These are phyloP conservation scores for Yarrowia deformans DNA, from an alignment of 805 yeast genomes.

Conservation along the genomic window DNA sequence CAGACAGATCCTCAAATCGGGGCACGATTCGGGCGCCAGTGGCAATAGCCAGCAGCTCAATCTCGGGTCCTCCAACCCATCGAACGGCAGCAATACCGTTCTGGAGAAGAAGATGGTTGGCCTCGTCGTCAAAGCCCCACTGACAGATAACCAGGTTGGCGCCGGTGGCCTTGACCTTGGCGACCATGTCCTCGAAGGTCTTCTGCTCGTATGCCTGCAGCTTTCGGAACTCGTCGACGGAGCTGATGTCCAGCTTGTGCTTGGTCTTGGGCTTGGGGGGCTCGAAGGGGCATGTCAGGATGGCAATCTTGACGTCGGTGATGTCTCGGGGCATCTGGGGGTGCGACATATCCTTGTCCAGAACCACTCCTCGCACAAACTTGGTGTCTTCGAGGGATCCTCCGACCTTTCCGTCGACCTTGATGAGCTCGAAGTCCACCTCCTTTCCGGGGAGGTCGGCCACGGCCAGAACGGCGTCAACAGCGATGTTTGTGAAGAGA, in stretches of 20 bases:
- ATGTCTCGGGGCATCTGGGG: slow-evolving; percentile 95
- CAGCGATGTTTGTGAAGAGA: slow-evolving; percentile 95
- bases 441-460: slow-evolving; percentile 92
- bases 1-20: slow-evolving; percentile 87
- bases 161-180: slow-evolving; percentile 82
- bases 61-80: slow-evolving; percentile 99
- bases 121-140: slow-evolving; percentile 99
- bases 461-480: slow-evolving; percentile 90
- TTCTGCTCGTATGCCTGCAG: slow-evolving; percentile 92
- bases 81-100: slow-evolving; percentile 94
- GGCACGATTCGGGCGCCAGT: slow-evolving; percentile 98
- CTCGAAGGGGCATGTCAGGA: slow-evolving; percentile 97
- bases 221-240: slow-evolving; percentile 92
- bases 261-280: slow-evolving; percentile 99
- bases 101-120: slow-evolving; percentile 87
- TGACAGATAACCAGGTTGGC: slow-evolving; percentile 97
- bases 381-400: slow-evolving; percentile 88
- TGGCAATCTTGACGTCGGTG: slow-evolving; percentile 85
- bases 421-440: slow-evolving; percentile 95
- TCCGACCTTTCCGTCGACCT: slow-evolving; percentile 94
- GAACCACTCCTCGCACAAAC: slow-evolving; percentile 86
- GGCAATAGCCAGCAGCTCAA: slow-evolving; percentile 95
- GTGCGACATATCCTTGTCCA: slow-evolving; percentile 97
- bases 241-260: slow-evolving; percentile 90
- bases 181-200: slow-evolving; percentile 90